Conservation (phyloP, 768 basidiomycete genomes). For the Calocybe cyanea region DNA sequence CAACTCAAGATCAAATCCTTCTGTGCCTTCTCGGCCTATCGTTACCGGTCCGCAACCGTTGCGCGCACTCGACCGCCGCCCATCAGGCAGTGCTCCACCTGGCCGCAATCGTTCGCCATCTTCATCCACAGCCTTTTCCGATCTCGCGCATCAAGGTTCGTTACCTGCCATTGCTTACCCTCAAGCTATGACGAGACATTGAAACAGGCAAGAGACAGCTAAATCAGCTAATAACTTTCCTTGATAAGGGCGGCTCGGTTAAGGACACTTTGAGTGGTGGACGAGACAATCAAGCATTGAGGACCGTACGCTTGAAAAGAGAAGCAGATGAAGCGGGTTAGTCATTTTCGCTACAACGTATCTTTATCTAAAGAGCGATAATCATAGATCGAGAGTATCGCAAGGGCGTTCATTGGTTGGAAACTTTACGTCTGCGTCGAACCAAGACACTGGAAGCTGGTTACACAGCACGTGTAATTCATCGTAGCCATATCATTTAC, state of each 20-base stretch:
- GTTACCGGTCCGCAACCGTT: constrained; percentile 73
- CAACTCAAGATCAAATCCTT: constrained; percentile 43
- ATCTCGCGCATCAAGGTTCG: constrained; percentile 81
- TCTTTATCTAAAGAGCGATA: background rate
- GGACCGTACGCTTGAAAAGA: constrained; percentile 77
- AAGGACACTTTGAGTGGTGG: constrained; percentile 56
- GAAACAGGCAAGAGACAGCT: constrained; percentile 75
- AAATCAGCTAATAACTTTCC: constrained; percentile 80
- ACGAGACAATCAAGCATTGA: constrained; percentile 64
- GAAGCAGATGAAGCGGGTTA: constrained; percentile 89
- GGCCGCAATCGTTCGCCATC: constrained; percentile 75
- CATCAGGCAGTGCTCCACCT: constrained; percentile 53
- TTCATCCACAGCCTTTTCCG: constrained; percentile 76
- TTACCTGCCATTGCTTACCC: background rate
- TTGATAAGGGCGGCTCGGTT: constrained; percentile 70
- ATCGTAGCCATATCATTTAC: background rate
- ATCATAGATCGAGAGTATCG: constrained; percentile 84
- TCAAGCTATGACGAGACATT: constrained; percentile 19
- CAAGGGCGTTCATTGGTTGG: constrained; percentile 87
- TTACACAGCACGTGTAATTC: constrained; percentile 50
- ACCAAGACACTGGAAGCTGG: constrained; percentile 82
- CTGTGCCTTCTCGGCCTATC: constrained; percentile 43
- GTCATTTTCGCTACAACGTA: constrained; percentile 16
- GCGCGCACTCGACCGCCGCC: constrained; percentile 69
- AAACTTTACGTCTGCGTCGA: constrained; percentile 78